A percentile compares a stretch with the other conserved stretches of the same genome.
phyloP scores from a whole-genome alignment of 1,284 basidiomycete species.

The Phaffia rhodozyma region DNA sequence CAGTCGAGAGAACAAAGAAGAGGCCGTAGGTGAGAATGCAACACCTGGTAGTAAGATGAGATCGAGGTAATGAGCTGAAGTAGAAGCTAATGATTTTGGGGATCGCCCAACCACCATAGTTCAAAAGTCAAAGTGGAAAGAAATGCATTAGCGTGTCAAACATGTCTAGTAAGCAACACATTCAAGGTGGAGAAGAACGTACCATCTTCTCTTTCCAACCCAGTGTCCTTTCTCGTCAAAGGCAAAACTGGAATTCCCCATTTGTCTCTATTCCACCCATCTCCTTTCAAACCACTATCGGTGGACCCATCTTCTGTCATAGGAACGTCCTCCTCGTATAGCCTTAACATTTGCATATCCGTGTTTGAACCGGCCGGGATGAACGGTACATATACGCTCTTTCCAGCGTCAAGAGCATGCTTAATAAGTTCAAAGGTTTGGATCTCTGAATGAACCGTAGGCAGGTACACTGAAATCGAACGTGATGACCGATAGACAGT shows the following conservation, averaged over 20 bases:
- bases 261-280: conserved; percentile 15
- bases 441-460: conserved; percentile 10
- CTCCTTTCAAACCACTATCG: conserved; percentile 22
- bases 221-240: background rate
- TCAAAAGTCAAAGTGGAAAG: background rate
- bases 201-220: conserved; percentile 9
- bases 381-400: conserved; percentile 13
- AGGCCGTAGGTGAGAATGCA: conserved; percentile 11
- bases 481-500: background rate
- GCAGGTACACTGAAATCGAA: conserved; percentile 13
- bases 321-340: conserved; percentile 12
- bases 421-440: conserved; percentile 12
- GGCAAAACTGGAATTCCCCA: conserved; percentile 17
- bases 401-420: conserved; percentile 10
- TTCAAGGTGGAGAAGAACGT: background rate
- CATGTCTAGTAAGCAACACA: too few relatives aligned
- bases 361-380: background rate
- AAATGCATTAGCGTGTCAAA: too few relatives aligned
- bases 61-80: background rate
- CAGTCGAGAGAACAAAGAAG: conserved; percentile 1
- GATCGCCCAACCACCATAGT: background rate
- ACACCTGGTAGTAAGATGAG: conserved; percentile 12
- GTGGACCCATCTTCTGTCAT: too few relatives aligned
- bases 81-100: background rate
- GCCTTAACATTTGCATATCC: conserved; percentile 14